Percentiles rank a stretch among this genome's conserved stretches.
These are phyloP conservation scores for Elsinoe necatrix DNA, from an alignment of 2,329 filamentous ascomycete genomes.

Conservation along the genomic window DNA sequence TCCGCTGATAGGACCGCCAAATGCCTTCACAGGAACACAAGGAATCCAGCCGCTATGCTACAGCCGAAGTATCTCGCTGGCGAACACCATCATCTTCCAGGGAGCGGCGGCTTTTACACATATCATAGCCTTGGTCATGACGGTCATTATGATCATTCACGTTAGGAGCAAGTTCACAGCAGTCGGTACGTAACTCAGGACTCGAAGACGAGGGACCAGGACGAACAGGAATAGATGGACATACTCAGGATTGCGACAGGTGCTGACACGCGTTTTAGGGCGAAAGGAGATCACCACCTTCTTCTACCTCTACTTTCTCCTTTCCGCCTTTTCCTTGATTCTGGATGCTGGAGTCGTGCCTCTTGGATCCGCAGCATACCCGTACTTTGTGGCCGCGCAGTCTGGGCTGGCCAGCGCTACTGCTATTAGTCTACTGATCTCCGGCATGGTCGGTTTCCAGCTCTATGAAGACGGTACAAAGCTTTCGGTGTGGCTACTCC, in stretches of 20 bases:
- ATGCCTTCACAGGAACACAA: conserved; percentile 53
- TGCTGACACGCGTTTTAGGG: conserved; percentile 34
- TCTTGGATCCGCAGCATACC: conserved; percentile 68
- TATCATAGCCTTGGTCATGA: conserved; percentile 84
- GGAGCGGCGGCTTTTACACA: conserved; percentile 86
- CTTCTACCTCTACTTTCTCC: conserved; percentile 92
- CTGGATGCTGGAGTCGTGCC: conserved; percentile 90
- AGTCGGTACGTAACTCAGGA: conserved; percentile 59
- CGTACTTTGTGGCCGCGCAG: conserved; percentile 86
- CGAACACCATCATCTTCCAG: conserved; percentile 98
- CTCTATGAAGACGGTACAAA: conserved; percentile 95
- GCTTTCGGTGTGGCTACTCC: conserved; percentile 85
- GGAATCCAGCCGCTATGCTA: conserved; percentile 81
- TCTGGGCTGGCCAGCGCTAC: conserved; percentile 77
- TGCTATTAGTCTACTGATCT: conserved; percentile 84
- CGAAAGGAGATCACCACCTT: conserved; percentile 73
- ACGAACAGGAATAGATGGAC: not conserved
- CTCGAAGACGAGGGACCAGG: conserved; percentile 2
- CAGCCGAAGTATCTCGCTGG: conserved; percentile 87
- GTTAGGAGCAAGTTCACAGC: conserved; percentile 96
- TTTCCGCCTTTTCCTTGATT: conserved; percentile 80
- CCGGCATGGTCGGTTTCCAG: conserved; percentile 97
- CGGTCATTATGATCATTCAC: conserved; percentile 93
- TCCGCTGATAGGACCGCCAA: conserved; percentile 69
- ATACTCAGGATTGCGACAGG: not conserved